Evolutionary conservation across 2,329 filamentous ascomycete species (phyloP).

Genomic region (Claviceps africana): DNA sequence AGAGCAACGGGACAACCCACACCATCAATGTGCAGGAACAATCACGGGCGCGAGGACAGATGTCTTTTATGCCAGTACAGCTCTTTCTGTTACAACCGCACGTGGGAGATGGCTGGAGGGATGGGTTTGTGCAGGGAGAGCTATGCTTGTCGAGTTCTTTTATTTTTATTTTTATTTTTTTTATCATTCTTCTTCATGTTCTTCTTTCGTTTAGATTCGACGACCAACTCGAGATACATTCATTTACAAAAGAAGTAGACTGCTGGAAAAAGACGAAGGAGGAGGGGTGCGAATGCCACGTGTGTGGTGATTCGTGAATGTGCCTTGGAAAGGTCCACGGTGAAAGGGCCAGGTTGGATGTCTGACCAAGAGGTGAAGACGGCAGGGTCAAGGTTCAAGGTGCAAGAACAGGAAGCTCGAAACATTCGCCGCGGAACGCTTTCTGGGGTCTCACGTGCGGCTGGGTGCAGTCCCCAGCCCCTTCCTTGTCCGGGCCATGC

Average conservation of each 20-base stretch:
- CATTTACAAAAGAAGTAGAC: background rate
- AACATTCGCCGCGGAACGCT: no score
- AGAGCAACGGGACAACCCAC: background rate
- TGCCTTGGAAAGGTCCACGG: background rate
- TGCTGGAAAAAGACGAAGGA: background rate
- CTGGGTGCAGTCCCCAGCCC: no score
- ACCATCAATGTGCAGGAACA: background rate
- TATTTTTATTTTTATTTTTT: no score
- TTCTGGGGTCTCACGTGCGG: no score
- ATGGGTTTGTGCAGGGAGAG: background rate
- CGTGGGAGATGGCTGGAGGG: background rate
- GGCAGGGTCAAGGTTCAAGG: no score
- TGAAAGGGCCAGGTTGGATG: no score
- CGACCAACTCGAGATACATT: slow-evolving; percentile 3
- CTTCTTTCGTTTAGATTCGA: background rate
- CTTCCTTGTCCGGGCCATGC: no score
- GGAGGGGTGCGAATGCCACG: no score
- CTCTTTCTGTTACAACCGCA: background rate
- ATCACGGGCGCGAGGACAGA: background rate
- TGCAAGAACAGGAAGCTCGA: no score
- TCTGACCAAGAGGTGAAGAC: no score
- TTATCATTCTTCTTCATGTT: background rate
- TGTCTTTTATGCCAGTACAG: background rate
- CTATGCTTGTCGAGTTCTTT: background rate
- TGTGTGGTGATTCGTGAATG: background rate